Conservation (phyloP, 1,284 basidiomycete species). For the Ganoderma multipileum region DNA sequence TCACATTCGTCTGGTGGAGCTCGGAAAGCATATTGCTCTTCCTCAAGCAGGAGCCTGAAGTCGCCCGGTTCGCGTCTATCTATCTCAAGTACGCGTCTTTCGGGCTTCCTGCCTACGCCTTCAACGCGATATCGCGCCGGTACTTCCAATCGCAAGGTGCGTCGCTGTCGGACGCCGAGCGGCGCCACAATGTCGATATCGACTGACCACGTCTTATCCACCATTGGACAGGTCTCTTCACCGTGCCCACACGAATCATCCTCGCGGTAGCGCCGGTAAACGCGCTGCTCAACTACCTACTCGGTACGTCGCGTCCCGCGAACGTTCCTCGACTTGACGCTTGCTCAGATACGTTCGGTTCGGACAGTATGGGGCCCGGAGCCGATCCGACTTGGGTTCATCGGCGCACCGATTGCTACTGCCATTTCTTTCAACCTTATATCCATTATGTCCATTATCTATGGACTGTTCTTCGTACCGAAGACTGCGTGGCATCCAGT, state of each 20-base stretch:
- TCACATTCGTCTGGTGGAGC: constrained; percentile 79
- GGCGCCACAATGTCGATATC: neutral
- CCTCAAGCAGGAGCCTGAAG: constrained; percentile 87
- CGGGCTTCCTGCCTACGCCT: constrained; percentile 89
- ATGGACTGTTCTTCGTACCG: constrained; percentile 79
- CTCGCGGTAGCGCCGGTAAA: constrained; percentile 89
- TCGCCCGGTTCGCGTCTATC: constrained; percentile 78
- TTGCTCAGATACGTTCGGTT: neutral
- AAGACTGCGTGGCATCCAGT: constrained; percentile 88
- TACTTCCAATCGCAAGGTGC: constrained; percentile 90
- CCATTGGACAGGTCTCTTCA: constrained; percentile 69
- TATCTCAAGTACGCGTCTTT: constrained; percentile 84
- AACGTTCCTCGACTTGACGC: neutral
- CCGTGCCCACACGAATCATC: constrained; percentile 87
- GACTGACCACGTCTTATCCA: neutral
- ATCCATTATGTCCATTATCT: constrained; percentile 70
- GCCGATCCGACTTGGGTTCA: constrained; percentile 83
- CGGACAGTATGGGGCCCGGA: constrained; percentile 82
- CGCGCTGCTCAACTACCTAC: constrained; percentile 81
- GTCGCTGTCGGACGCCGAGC: neutral
- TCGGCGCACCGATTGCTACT: constrained; percentile 92
- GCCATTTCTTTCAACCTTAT: constrained; percentile 91
- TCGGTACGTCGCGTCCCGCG: constrained; percentile 55
- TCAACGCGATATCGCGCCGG: constrained; percentile 78
- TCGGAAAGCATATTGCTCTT: constrained; percentile 80